Evolutionary conservation across 148 eudicot genomes (phyloP), one percentile per base, ranked within the genome.

Genomic region (Arctostaphylos glauca): DNA sequence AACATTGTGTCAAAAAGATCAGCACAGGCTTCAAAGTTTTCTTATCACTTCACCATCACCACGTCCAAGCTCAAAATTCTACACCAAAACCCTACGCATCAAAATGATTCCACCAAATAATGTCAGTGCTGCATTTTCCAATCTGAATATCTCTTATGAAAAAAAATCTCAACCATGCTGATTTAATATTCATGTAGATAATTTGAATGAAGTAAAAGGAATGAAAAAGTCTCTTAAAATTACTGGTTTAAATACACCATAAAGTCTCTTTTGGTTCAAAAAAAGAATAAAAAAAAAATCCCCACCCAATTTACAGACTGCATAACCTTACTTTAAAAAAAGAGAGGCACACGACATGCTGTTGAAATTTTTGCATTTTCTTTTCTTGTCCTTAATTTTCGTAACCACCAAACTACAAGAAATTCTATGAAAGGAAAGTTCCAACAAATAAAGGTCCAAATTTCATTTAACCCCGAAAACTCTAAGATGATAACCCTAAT

Each of bases 1-100:
- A 94, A 87, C 97, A 94, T 96, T 87, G 86, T 95, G 73, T 68
- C 74, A 52, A 5, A 81, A 58, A 67, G 9, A 55, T 44, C 76
- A 84, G 76, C 47, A 9, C 79, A 86, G 67, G 43, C 76, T 83
- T 73, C 83, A 25, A 44, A 55, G 15, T 82, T 81, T 74, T 80
- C 81, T 79, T 84, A 89, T 77, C 82, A 84, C 55, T 76, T 79
- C 86, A 88, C 86, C 87, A 89, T 90, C 87, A 85, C 82, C 79
- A 83, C 46, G 38, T 48, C 80, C 80, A 74, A 38, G 14, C 67
- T 77, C 58, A 67, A 74, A 76, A 53, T 86, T 70, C 38, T 13
- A 67, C 31, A 78, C 79, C 23, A 55, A 78, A 53, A 84, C 79
- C 83, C 87, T 84, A 80, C 12, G 81, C 23, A 48, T 50, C 53